Conservation (phyloP, 2,329 filamentous ascomycete genomes). For the Alternaria alternata region DNA sequence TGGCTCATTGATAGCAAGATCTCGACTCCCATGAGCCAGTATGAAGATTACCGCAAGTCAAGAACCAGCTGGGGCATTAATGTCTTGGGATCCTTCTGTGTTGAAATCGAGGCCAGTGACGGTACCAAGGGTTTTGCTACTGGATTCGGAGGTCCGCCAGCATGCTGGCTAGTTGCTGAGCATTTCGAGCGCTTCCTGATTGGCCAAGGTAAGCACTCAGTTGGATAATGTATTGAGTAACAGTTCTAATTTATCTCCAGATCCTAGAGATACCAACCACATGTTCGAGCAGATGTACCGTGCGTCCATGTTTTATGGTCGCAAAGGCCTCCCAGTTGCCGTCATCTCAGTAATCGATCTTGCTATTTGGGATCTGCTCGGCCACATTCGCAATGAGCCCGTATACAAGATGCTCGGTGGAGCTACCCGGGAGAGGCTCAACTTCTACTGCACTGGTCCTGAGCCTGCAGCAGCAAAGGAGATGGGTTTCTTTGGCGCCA, state of each 20-base stretch:
- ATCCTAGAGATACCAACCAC: constrained; percentile 89
- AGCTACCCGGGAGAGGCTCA: constrained; percentile 79
- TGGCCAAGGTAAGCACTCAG: constrained; percentile 66
- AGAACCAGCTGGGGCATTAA: constrained; percentile 96
- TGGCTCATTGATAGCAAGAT: constrained; percentile 94
- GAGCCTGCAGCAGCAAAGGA: constrained; percentile 79
- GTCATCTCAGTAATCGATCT: constrained; percentile 95
- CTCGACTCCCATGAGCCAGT: constrained; percentile 89
- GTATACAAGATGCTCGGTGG: constrained; percentile 95
- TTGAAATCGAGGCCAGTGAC: constrained; percentile 88
- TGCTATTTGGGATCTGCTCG: constrained; percentile 89
- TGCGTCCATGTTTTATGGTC: constrained; percentile 93
- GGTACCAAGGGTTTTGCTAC: constrained; percentile 95
- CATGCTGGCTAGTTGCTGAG: constrained; percentile 91
- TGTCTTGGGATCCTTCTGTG: constrained; percentile 87
- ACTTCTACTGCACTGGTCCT: constrained; percentile 96
- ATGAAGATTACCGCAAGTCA: constrained; percentile 86
- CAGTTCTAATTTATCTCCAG: constrained; percentile 50
- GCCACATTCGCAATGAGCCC: constrained; percentile 89
- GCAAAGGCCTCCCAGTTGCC: constrained; percentile 88
- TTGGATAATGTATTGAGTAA: neutral
- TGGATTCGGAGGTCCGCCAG: constrained; percentile 90
- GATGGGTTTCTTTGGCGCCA: constrained; percentile 91
- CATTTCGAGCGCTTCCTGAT: constrained; percentile 93
- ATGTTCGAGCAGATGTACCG: constrained; percentile 98